A percentile compares a stretch with the other conserved stretches of the same genome.
These are phyloP conservation scores for Euphrasia arctica DNA, from an alignment of 305 asterid genomes.

Conservation along the genomic window DNA sequence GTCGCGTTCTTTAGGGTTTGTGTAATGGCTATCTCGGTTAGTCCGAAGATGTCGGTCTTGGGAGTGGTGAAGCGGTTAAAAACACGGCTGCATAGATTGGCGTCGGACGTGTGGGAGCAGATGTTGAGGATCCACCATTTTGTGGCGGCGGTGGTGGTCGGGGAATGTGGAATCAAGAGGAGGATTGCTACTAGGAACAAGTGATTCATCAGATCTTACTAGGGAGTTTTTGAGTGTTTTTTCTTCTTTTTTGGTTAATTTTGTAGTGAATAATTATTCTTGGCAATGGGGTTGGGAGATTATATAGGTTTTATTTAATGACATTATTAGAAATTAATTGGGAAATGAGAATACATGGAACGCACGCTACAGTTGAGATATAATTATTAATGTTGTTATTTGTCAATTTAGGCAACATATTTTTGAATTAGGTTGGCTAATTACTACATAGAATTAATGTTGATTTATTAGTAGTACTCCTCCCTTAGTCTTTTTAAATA, in stretches of 20 bases:
- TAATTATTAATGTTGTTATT: no score
- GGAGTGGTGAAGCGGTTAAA: neutral
- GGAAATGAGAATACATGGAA: no score
- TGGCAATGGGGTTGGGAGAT: neutral
- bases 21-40: neutral
- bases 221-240: neutral
- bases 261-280: neutral
- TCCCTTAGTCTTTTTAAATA: no score
- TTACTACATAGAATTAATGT: no score
- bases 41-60: neutral
- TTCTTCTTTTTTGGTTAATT: neutral
- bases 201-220: neutral
- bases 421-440: no score
- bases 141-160: no score
- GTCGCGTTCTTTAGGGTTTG: neutral
- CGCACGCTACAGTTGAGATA: no score
- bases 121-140: neutral
- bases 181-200: neutral
- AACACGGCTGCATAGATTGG: neutral
- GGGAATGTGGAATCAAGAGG: neutral
- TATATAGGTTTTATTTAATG: no score
- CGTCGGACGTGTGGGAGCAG: neutral
- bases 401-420: no score
- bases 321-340: no score
- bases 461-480: no score